These are phyloP conservation scores for Candida hungchunana DNA, from an alignment of 805 yeast species.

Conservation along the genomic window DNA sequence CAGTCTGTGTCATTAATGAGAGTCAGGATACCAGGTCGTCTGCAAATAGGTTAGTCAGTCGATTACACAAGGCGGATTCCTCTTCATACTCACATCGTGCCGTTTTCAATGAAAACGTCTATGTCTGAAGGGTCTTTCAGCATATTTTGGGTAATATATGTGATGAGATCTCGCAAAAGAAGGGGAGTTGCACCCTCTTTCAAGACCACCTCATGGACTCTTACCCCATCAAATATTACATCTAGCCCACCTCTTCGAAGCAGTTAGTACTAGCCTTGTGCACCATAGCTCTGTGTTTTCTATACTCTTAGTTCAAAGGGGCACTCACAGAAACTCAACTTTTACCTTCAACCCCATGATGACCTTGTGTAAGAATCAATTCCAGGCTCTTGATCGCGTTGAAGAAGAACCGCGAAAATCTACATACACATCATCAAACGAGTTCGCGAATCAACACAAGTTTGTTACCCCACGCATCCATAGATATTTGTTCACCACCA, in stretches of 20 bases:
- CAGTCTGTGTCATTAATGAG: conserved; percentile 93
- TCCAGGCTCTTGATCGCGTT: no score
- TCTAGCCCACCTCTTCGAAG: conserved; percentile 69
- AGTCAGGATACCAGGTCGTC: conserved; percentile 90
- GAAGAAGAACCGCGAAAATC: no score
- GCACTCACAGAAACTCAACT: conserved; percentile 17
- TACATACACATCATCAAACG: no score
- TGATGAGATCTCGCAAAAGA: conserved; percentile 47
- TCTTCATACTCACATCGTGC: conserved; percentile 29
- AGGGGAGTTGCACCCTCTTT: conserved; percentile 35
- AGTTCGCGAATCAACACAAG: no score
- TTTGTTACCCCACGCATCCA: no score
- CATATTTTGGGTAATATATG: conserved; percentile 48
- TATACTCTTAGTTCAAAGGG: not conserved
- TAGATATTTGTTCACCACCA: no score
- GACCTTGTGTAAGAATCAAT: no score
- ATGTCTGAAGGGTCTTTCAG: conserved; percentile 58
- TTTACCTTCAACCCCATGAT: conserved; percentile 6
- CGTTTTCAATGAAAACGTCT: conserved; percentile 79
- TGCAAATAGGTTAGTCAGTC: conserved; percentile 16
- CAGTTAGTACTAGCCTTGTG: conserved; percentile 2
- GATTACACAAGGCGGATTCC: not conserved
- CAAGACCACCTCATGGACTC: conserved; percentile 47
- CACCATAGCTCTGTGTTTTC: not conserved
- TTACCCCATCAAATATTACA: conserved; percentile 59